Base-by-base conservation (phyloP, 176 grass and related monocot species). In the Alopecurus myosuroides region DNA sequence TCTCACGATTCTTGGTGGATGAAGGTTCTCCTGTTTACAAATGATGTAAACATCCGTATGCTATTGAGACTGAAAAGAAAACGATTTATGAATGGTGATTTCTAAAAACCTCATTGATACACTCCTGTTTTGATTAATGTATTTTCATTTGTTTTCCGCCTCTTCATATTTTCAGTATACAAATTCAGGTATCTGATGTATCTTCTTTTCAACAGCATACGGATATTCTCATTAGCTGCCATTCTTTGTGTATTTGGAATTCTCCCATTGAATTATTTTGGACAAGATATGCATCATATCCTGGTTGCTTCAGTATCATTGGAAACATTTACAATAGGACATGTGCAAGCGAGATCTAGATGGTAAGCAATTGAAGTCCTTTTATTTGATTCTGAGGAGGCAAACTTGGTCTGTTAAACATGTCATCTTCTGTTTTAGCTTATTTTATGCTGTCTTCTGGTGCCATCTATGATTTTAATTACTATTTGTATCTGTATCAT, bases 191-290 rank as follows among this genome's bases (percentile, higher is more conserved):
- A 62, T 26, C 65, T 92, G 76, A 77, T 81, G 8, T 73, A 81
- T 84, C 45, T 81, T 42, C 10, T 85, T 74, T 79, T 64, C 50
- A 51, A 89, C 89, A 98, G 96, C 87, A 95, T 98, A 73, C 85
- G 89, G 36, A 90, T 98, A 61, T 98, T 98, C 78, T 98, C 93
- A 14, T 46, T 98, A 70, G 91, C 96, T 22, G 87, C 96, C 64
- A 35, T 92, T 36, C 84, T 98, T 55, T 98, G 96, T 87, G 13
- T 95, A 90, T 87, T 94, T 88, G 89, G 89, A 76, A 65, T 98
- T 51, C 91, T 98, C 62, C 96, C 96, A 29, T 63, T 95, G 85
- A 98, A 98, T 92, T 98, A 98, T 88, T 95, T 94, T 86, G 96
- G 96, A 86, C 87, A 95, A 94, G 74, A 95, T 64, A 91, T 93